Evolutionary conservation across 2,329 filamentous ascomycete species (phyloP), one percentile per base, ranked within the genome.

Genomic region (Sphaerulina musiva): DNA sequence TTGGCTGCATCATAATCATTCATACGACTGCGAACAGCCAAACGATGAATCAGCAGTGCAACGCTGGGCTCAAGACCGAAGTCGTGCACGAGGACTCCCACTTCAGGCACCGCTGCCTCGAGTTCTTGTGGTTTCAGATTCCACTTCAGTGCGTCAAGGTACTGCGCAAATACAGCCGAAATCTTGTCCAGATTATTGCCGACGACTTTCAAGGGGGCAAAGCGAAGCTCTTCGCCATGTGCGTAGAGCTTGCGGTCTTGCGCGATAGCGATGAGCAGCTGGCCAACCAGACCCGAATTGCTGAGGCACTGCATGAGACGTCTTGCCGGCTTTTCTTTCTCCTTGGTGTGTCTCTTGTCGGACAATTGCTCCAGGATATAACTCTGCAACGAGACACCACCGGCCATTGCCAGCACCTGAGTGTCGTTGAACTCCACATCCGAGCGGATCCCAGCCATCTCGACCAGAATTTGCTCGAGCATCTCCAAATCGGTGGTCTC

Each of bases 401-500:
- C 92, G 40, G 88, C 89, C 82, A 98, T 90, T 11, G 89, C 90
- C 58, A 88, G 77, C 29, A 95, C 80, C 71, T 96, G 91, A 14
- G 84, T 76, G 62, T 98, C 92, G 31, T 89, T 96, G 66, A 95
- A 92, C 66, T 91, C 89, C 49, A 85, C 81, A 56, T 92, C 86
- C 3, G 91, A 84, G 10, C 92, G 85, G 56, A 98, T 91, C 44
- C 95, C 95, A 14, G 89, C 89, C 93, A 98, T 97, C 2, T 87
- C 88, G 36, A 84, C 83, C 48, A 97, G 86, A 56, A 98, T 80
- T 66, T 97, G 89, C 67, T 93, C 87, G 41, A 98, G 75, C 56
- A 98, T 88, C 59, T 95, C 89, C 34, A 98, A 78, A 69, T 97
- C 91, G 8, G 88, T 95, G 0, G 90, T 86, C 62, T 95, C 95